These are phyloP conservation scores for Alternaria dauci DNA, from an alignment of 2,329 filamentous ascomycete genomes.

Conservation along the genomic window DNA sequence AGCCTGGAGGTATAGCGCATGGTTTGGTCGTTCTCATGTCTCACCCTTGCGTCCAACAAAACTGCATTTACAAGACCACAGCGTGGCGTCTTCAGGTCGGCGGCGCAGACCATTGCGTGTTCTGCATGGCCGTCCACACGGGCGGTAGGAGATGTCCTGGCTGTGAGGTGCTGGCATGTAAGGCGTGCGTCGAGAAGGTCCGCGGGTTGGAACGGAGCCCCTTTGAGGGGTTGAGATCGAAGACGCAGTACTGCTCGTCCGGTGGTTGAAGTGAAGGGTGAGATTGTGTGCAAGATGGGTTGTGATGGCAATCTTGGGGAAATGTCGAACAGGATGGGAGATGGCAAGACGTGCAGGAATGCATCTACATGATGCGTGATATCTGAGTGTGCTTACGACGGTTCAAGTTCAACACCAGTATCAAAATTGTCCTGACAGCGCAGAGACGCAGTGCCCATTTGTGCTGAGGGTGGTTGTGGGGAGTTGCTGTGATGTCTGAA, in stretches of 20 bases:
- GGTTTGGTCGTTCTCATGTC: slow-evolving; percentile 20
- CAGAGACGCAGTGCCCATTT: background rate
- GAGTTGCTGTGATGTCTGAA: background rate
- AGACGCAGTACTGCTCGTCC: slow-evolving; percentile 1
- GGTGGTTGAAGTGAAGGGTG: background rate
- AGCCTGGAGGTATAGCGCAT: slow-evolving; percentile 7
- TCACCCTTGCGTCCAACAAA: slow-evolving; percentile 12
- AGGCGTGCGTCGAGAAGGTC: slow-evolving; percentile 12
- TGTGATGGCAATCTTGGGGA: background rate
- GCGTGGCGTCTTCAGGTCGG: slow-evolving; percentile 10
- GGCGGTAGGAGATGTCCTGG: slow-evolving; percentile 16
- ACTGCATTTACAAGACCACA: slow-evolving; percentile 1
- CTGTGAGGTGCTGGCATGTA: slow-evolving; percentile 26
- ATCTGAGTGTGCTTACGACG: background rate
- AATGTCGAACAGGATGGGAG: background rate
- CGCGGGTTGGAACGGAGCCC: slow-evolving; percentile 1
- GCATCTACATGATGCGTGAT: background rate
- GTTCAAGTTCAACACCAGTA: background rate
- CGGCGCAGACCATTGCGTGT: slow-evolving; percentile 18
- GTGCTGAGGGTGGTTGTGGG: background rate
- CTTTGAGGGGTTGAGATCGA: background rate
- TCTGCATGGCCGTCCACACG: slow-evolving; percentile 10
- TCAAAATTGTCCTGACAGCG: background rate
- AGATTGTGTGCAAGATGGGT: background rate
- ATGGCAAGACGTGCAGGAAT: background rate